Base-by-base conservation (phyloP, 2,329 filamentous ascomycete species). In the Cladosporium sp. region DNA sequence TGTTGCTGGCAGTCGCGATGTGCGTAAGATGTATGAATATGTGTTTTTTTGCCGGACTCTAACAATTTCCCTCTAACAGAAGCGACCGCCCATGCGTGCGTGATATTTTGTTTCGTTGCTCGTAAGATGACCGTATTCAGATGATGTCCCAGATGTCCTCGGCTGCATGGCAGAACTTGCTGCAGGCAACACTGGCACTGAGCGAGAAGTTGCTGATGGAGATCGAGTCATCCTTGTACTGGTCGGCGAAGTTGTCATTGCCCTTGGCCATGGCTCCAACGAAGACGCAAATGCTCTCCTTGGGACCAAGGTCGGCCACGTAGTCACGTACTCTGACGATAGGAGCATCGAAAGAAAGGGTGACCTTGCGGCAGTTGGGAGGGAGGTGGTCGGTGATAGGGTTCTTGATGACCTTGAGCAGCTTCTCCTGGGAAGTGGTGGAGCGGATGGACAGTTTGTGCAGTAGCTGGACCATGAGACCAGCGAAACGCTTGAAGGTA, bases 211-310 rank as follows among this genome's bases (percentile, higher is more conserved):
- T 96, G 81, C 93, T 97, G 78, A 99, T 97, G 67, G 89, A 91
- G 71, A 99, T 97, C 70, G 95, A 90, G 77, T 99, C 94, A 71
- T 97, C 93, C 69, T 97, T 95, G 75, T 89, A 91, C 39, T 84
- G 83, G 71, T 99, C 94, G 63, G 94, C 94, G 72, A 99, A 99
- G 75, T 90, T 93, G 73, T 99, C 94, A 56, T 86, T 84, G 17
- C 94, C 94, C 79, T 97, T 97, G 59, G 94, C 94, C 93, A 99
- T 99, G 66, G 94, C 94, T 66, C 94, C 94, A 40, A 97, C 91
- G 69, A 97, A 97, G 62, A 99, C 93, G 70, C 93, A 97, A 58
- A 97, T 90, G 77, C 93, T 97, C 77, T 97, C 91, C 68, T 92
- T 88, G 49, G 87, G 79, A 12, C 83, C 84, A 9, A 97, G 79